Evolutionary conservation across 2,329 filamentous ascomycete genomes (phyloP).

Genomic region (Neobulgaria alba): DNA sequence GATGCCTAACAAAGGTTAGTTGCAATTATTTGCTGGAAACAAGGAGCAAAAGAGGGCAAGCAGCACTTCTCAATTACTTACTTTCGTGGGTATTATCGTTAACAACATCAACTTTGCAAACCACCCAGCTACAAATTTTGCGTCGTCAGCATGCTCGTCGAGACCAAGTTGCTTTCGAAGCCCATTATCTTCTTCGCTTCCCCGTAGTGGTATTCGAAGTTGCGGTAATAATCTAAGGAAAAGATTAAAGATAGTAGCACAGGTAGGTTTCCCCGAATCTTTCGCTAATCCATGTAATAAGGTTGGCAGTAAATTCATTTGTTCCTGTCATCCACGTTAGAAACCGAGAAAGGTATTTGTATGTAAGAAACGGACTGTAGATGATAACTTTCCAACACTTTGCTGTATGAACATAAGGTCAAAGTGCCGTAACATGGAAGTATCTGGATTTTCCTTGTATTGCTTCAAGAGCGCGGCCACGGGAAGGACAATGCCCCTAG

Average conservation of each 20-base stretch:
- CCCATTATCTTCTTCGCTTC: conserved; percentile 66
- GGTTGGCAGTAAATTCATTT: conserved; percentile 63
- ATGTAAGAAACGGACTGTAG: conserved; percentile 32
- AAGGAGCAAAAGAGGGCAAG: too few species aligned
- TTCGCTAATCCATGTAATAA: conserved; percentile 58
- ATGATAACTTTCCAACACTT: conserved; percentile 55
- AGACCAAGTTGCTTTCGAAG: conserved; percentile 61
- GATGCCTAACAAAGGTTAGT: conserved; percentile 14
- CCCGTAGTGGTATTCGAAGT: conserved; percentile 64
- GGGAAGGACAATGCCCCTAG: conserved; percentile 59
- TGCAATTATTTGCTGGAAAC: background rate
- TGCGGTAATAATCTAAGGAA: conserved; percentile 68
- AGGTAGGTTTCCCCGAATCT: conserved; percentile 44
- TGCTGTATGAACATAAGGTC: conserved; percentile 86
- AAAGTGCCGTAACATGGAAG: conserved; percentile 73
- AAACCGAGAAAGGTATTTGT: conserved; percentile 2
- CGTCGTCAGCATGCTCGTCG: conserved; percentile 52
- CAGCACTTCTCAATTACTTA: too few species aligned
- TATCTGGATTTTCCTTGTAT: conserved; percentile 66
- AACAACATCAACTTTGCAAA: conserved; percentile 72
- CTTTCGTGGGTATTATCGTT: conserved; percentile 34
- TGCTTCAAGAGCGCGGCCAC: conserved; percentile 78
- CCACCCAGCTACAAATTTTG: conserved; percentile 63
- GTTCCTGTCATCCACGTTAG: conserved; percentile 41
- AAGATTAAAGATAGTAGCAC: conserved; percentile 69